Percentiles rank a stretch among this genome's conserved stretches.
phyloP scores from a whole-genome alignment of 1,284 basidiomycete species.

The Polyporus tsugae region DNA sequence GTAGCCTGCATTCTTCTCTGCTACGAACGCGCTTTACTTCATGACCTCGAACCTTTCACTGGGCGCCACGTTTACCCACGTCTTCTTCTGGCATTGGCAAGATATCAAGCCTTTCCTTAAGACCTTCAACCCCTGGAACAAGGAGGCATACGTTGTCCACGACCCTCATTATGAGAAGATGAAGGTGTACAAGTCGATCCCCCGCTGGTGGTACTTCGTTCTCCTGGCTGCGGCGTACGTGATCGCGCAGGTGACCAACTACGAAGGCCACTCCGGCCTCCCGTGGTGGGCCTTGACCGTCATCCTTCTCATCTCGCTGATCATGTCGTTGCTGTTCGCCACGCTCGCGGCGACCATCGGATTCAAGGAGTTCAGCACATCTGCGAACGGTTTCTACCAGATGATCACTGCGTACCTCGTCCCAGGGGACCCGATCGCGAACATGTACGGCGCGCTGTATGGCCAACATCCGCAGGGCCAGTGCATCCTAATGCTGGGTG shows the following conservation, averaged over 20 bases:
- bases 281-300: constrained; percentile 58
- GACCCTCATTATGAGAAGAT: constrained; percentile 61
- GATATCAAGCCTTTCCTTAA: constrained; percentile 47
- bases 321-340: constrained; percentile 54
- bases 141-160: constrained; percentile 36
- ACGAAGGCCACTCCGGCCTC: constrained; percentile 58
- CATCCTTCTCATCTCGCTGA: constrained; percentile 59
- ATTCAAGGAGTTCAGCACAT: constrained; percentile 42
- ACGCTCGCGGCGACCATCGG: constrained; percentile 63
- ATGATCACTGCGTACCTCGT: constrained; percentile 49
- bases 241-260: constrained; percentile 57
- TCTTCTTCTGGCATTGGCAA: constrained; percentile 44
- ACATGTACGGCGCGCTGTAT: constrained; percentile 63
- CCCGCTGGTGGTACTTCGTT: constrained; percentile 67
- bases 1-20: constrained; percentile 43
- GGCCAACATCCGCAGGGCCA: constrained; percentile 50
- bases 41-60: constrained; percentile 44
- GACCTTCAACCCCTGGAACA: constrained; percentile 44
- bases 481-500: constrained; percentile 55
- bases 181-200: constrained; percentile 66
- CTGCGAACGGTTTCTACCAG: constrained; percentile 43
- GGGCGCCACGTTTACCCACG: constrained; percentile 42
- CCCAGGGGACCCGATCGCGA: constrained; percentile 53
- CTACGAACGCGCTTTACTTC: constrained; percentile 41
- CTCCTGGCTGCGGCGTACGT: constrained; percentile 55